phyloP scores from a whole-genome alignment of 108 stramenopile genomes.

The Epithemia pelagica region DNA sequence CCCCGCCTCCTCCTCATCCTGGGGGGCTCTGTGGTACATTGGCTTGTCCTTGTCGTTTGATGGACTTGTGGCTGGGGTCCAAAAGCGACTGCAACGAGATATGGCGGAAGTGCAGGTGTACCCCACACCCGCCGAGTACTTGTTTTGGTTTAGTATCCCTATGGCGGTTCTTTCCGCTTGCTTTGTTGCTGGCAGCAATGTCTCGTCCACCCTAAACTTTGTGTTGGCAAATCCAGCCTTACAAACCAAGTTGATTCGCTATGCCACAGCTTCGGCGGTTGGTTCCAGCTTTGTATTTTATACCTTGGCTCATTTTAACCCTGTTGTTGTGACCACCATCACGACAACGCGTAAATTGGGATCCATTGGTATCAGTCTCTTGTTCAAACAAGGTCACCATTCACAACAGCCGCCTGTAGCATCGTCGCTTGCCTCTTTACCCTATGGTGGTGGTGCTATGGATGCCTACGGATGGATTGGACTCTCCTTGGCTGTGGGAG shows the following conservation, averaged over 20 bases:
- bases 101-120: constrained; percentile 31
- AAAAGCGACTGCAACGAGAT: constrained; percentile 58
- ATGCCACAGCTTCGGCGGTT: constrained; percentile 68
- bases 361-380: constrained; percentile 66
- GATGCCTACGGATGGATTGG: neutral
- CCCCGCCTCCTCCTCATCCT: constrained; percentile 2
- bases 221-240: constrained; percentile 43
- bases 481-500: neutral
- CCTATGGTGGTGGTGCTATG: neutral
- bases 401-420: too few relatives aligned
- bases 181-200: constrained; percentile 42
- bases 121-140: constrained; percentile 72
- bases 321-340: constrained; percentile 82
- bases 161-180: constrained; percentile 48
- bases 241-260: constrained; percentile 49
- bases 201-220: constrained; percentile 35
- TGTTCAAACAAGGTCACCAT: too few relatives aligned
- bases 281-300: constrained; percentile 93
- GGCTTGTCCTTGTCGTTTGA: constrained; percentile 48
- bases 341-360: constrained; percentile 93
- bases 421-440: too few relatives aligned
- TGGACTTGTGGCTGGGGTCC: constrained; percentile 55
- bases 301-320: constrained; percentile 78
- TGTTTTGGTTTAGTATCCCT: constrained; percentile 78
- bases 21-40: constrained; percentile 47